Conservation (phyloP, 2,329 filamentous ascomycete genomes). For the Penicillium sp. region DNA sequence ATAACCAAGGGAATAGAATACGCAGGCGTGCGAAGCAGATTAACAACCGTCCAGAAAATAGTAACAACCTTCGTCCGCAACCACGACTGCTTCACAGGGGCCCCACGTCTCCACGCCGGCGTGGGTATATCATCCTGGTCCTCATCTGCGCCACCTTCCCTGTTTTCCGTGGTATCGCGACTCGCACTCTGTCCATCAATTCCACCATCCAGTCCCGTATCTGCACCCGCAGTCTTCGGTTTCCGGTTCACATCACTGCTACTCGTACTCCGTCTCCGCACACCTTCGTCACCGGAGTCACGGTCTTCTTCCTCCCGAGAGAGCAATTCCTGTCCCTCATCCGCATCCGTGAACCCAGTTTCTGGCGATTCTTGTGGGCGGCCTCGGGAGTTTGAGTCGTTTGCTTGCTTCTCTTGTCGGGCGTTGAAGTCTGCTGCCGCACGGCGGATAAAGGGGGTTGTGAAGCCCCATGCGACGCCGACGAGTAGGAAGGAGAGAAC, state of each 20-base stretch:
- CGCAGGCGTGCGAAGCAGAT: constrained; percentile 74
- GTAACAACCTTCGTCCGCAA: constrained; percentile 61
- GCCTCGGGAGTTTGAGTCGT: not conserved
- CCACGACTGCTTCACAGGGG: constrained; percentile 47
- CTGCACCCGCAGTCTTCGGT: constrained; percentile 41
- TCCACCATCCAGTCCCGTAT: constrained; percentile 29
- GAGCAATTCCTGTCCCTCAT: constrained; percentile 20
- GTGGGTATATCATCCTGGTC: constrained; percentile 19
- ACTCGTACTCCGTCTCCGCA: constrained; percentile 17
- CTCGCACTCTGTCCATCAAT: constrained; percentile 43
- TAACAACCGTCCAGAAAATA: constrained; percentile 70
- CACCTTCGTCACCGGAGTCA: constrained; percentile 1
- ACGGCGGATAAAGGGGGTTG: constrained; percentile 84
- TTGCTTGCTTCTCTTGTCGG: constrained; percentile 40
- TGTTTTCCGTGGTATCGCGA: constrained; percentile 1
- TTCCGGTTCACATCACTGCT: constrained; percentile 9
- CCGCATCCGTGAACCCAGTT: not conserved
- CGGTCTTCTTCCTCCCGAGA: constrained; percentile 2
- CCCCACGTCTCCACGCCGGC: constrained; percentile 31
- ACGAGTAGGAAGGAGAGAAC: constrained; percentile 86
- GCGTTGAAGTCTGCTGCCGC: constrained; percentile 75
- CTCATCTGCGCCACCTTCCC: constrained; percentile 11
- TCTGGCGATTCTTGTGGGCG: constrained; percentile 4
- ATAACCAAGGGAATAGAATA: constrained; percentile 83
- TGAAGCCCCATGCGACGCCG: constrained; percentile 88